A percentile compares a stretch with the other conserved stretches of the same genome.
Evolutionary conservation across 2,329 filamentous ascomycete species (phyloP).

Genomic region (Alternaria burnsii): DNA sequence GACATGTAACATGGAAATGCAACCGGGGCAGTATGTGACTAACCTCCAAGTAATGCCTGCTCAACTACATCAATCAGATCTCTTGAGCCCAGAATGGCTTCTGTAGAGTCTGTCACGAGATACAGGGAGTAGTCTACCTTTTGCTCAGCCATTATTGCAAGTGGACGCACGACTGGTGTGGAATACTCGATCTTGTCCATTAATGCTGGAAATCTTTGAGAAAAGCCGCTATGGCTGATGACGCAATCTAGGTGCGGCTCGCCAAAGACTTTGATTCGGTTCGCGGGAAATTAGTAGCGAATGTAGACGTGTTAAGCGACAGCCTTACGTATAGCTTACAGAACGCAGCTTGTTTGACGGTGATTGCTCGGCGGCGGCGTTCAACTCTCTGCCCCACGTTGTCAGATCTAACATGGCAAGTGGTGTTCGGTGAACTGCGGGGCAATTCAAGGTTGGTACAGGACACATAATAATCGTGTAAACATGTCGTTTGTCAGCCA

Average conservation of each 20-base stretch:
- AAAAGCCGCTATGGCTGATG: constrained; percentile 8
- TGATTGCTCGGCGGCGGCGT: background rate
- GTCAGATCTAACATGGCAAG: background rate
- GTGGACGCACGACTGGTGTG: constrained; percentile 23
- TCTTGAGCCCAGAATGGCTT: constrained; percentile 76
- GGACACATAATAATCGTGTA: background rate
- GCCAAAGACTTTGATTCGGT: constrained; percentile 1
- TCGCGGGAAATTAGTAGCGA: constrained; percentile 1
- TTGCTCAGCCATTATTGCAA: constrained; percentile 33
- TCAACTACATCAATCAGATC: constrained; percentile 78
- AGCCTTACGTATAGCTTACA: background rate
- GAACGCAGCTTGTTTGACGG: background rate
- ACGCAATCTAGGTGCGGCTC: constrained; percentile 8
- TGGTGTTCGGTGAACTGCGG: constrained; percentile 3
- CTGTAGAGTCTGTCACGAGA: constrained; percentile 92
- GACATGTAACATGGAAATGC: background rate
- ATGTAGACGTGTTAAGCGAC: background rate
- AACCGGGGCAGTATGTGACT: constrained; percentile 18
- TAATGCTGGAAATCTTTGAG: background rate
- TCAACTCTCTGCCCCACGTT: background rate
- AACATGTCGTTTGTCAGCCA: background rate
- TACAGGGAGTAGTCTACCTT: constrained; percentile 81
- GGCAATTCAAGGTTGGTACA: background rate
- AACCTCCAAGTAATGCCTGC: constrained; percentile 76
- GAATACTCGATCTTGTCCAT: background rate